Evolutionary conservation across 805 yeast genomes (phyloP).

Genomic region (Metschnikowia cubensis): DNA sequence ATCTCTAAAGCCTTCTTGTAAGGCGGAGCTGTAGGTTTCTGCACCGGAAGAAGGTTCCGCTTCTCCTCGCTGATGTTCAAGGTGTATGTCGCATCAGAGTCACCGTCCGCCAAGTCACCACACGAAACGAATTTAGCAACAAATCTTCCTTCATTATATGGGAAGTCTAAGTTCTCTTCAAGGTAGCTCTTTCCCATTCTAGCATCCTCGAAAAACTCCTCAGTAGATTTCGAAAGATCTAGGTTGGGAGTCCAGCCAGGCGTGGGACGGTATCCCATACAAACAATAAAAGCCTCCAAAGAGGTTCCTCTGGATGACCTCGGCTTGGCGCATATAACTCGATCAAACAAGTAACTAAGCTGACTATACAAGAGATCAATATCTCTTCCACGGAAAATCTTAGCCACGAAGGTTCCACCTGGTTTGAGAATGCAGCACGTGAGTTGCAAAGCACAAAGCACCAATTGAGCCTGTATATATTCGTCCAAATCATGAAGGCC

Average conservation of each 20-base stretch:
- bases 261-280: slow-evolving; percentile 82
- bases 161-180: slow-evolving; percentile 44
- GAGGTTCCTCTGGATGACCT: slow-evolving; percentile 94
- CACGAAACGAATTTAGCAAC: slow-evolving; percentile 95
- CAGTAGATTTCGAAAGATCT: slow-evolving; percentile 59
- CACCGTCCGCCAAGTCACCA: slow-evolving; percentile 84
- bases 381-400: slow-evolving; percentile 93
- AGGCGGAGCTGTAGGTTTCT: slow-evolving; percentile 95
- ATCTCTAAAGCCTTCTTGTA: slow-evolving; percentile 87
- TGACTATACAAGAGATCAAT: slow-evolving; percentile 93
- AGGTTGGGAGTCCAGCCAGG: slow-evolving; percentile 75
- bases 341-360: slow-evolving; percentile 76
- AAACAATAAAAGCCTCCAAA: slow-evolving; percentile 88
- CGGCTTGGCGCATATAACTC: slow-evolving; percentile 93
- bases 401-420: slow-evolving; percentile 94
- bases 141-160: slow-evolving; percentile 55
- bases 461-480: slow-evolving; percentile 92
- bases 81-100: slow-evolving; percentile 91
- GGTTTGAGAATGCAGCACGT: slow-evolving; percentile 85
- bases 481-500: slow-evolving; percentile 96
- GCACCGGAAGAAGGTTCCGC: slow-evolving; percentile 82
- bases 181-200: slow-evolving; percentile 53
- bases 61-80: slow-evolving; percentile 38
- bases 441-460: slow-evolving; percentile 84
- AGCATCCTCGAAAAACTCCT: slow-evolving; percentile 71